phyloP scores from a whole-genome alignment of 2,329 filamentous ascomycete species.

The Malbranchea zuffiana region DNA sequence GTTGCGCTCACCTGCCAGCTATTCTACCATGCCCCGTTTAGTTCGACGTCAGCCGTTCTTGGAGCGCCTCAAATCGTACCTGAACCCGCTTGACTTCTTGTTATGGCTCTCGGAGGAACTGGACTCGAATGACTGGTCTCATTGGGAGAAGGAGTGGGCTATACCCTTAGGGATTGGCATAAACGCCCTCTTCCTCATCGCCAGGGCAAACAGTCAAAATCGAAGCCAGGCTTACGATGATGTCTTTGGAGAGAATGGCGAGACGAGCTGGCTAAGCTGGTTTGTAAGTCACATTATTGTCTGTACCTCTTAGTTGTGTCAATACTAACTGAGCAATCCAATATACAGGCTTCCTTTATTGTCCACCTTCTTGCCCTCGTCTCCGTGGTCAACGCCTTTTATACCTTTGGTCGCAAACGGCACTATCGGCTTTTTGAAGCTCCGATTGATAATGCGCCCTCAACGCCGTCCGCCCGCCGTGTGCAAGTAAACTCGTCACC shows the following conservation, averaged over 20 bases:
- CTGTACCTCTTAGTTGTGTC: not conserved
- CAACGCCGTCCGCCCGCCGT: conserved; percentile 75
- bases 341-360: conserved; percentile 51
- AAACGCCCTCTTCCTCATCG: conserved; percentile 72
- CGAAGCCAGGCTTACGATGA: conserved; percentile 54
- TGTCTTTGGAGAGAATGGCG: conserved; percentile 64
- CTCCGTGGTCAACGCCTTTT: conserved; percentile 66
- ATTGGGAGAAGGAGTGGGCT: conserved; percentile 59
- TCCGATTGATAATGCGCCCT: conserved; percentile 61
- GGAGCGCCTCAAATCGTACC: conserved; percentile 67
- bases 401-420: conserved; percentile 69
- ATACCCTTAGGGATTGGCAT: conserved; percentile 62
- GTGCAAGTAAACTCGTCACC: conserved; percentile 83
- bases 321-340: not conserved
- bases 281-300: conserved; percentile 38
- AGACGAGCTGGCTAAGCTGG: conserved; percentile 57
- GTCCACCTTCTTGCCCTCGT: conserved; percentile 58
- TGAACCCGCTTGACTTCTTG: conserved; percentile 81
- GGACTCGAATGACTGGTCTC: conserved; percentile 83
- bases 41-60: conserved; percentile 68
- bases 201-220: conserved; percentile 61
- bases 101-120: conserved; percentile 89
- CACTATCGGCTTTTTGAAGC: conserved; percentile 87
- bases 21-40: conserved; percentile 60
- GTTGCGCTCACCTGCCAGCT: too few relatives aligned